Conservation (phyloP, 2,329 filamentous ascomycete species). For the Leptographium flavum region DNA sequence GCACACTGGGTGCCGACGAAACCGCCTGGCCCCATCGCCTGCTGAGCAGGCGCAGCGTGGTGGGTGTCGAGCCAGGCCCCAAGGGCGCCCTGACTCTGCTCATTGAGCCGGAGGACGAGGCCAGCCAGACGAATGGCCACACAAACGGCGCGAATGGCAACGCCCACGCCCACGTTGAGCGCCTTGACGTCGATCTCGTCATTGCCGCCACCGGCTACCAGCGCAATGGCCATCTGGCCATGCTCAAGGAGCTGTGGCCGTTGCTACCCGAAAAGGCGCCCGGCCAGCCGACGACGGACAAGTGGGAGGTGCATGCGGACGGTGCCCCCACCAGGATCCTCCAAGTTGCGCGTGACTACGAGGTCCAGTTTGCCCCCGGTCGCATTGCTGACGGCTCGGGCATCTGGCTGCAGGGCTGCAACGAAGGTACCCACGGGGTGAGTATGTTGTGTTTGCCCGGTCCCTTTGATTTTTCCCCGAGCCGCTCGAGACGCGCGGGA, state of each 20-base stretch:
- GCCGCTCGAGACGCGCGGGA: neutral
- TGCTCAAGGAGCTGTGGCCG: conserved; percentile 52
- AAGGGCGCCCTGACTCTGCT: conserved; percentile 39
- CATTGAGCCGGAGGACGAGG: conserved; percentile 29
- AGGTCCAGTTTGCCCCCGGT: conserved; percentile 53
- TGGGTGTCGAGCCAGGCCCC: conserved; percentile 37
- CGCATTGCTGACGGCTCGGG: conserved; percentile 60
- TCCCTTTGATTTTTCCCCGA: neutral
- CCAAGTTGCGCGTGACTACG: conserved; percentile 64
- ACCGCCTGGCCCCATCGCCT: conserved; percentile 72
- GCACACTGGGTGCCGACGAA: conserved; percentile 54
- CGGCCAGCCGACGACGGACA: conserved; percentile 7
- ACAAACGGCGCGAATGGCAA: conserved; percentile 10
- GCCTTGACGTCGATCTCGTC: conserved; percentile 67
- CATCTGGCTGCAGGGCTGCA: conserved; percentile 88
- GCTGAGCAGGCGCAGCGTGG: conserved; percentile 52
- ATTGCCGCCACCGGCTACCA: conserved; percentile 81
- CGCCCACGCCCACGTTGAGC: conserved; percentile 24
- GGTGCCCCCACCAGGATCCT: conserved; percentile 27
- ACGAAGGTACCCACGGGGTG: conserved; percentile 83
- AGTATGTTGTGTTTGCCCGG: too few relatives aligned
- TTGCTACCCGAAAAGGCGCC: conserved; percentile 41
- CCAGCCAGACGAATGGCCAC: neutral
- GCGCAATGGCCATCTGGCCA: conserved; percentile 61
- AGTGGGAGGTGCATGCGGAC: conserved; percentile 11